A percentile compares a stretch with the other conserved stretches of the same genome.
These are phyloP conservation scores for Trichophyton verrucosum DNA, from an alignment of 2,329 filamentous ascomycete genomes.

Conservation along the genomic window DNA sequence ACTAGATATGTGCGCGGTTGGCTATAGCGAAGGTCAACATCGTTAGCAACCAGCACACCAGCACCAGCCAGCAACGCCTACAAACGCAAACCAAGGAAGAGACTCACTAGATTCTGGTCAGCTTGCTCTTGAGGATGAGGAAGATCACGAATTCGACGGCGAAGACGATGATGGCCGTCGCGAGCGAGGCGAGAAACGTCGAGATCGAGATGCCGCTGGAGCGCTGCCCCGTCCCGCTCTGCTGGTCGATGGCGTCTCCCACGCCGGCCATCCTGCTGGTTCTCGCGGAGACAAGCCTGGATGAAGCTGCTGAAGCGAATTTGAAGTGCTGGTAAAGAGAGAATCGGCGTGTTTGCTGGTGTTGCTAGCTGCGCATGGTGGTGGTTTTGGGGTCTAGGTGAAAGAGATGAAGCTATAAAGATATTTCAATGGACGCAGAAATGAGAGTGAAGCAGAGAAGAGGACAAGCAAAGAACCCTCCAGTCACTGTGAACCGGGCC, in stretches of 20 bases:
- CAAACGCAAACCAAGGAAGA: not conserved
- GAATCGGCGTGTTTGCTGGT: not conserved
- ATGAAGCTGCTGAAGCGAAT: no score
- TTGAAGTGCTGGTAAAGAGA: not conserved
- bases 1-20: conserved; percentile 79
- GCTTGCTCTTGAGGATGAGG: conserved; percentile 60
- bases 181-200: conserved; percentile 54
- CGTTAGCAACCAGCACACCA: conserved; percentile 10
- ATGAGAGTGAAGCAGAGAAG: not conserved
- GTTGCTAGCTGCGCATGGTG: not conserved
- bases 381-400: not conserved
- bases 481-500: no score
- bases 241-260: conserved; percentile 25
- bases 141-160: conserved; percentile 56
- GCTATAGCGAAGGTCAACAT: conserved; percentile 20
- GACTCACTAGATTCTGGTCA: conserved; percentile 70
- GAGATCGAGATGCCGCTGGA: conserved; percentile 26
- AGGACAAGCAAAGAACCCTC: not conserved
- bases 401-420: not conserved
- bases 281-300: not conserved
- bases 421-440: not conserved
- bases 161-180: conserved; percentile 51
- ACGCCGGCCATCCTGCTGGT: conserved; percentile 16
- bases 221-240: conserved; percentile 25
- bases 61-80: conserved; percentile 3